Percentiles rank a stretch among this genome's conserved stretches.
phyloP scores from a whole-genome alignment of 169 alveolate species.

The Cryptosporidium felis region DNA sequence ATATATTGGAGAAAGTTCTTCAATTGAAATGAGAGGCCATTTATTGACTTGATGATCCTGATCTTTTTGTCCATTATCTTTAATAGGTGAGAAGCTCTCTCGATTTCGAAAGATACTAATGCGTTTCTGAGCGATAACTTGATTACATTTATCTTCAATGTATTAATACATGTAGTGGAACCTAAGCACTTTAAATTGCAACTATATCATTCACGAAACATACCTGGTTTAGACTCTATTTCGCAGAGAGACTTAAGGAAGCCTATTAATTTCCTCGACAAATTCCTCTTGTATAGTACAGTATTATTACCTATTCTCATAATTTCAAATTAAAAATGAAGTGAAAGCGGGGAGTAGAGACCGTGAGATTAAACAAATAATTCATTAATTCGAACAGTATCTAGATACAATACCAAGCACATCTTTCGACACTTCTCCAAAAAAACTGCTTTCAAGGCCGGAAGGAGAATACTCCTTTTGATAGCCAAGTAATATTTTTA shows the following conservation, averaged over 20 bases:
- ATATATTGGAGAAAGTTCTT: slow-evolving; percentile 25
- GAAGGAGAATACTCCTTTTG: not conserved
- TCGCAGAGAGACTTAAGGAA: slow-evolving; percentile 28
- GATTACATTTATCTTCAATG: slow-evolving; percentile 8
- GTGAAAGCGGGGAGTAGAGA: not conserved
- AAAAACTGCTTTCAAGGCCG: not conserved
- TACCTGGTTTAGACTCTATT: not conserved
- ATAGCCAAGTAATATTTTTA: not conserved
- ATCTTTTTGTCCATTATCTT: slow-evolving; percentile 36
- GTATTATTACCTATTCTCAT: not conserved
- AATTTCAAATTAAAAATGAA: not conserved
- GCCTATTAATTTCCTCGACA: not conserved
- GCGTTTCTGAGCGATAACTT: slow-evolving; percentile 33
- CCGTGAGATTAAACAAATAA: not conserved
- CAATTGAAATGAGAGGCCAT: slow-evolving; percentile 22
- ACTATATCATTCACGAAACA: not conserved
- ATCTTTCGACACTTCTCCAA: not conserved
- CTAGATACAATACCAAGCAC: not conserved
- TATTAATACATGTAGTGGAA: not conserved
- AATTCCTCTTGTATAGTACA: not conserved
- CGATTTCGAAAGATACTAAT: slow-evolving; percentile 8
- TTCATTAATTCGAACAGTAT: not conserved
- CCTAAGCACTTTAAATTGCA: not conserved
- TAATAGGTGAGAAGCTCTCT: not conserved
- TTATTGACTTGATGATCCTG: slow-evolving; percentile 24